Percentiles rank a stretch among this genome's conserved stretches.
Conservation (phyloP, 495 filamentous ascomycete genomes). For the Annulohypoxylon stygium region DNA sequence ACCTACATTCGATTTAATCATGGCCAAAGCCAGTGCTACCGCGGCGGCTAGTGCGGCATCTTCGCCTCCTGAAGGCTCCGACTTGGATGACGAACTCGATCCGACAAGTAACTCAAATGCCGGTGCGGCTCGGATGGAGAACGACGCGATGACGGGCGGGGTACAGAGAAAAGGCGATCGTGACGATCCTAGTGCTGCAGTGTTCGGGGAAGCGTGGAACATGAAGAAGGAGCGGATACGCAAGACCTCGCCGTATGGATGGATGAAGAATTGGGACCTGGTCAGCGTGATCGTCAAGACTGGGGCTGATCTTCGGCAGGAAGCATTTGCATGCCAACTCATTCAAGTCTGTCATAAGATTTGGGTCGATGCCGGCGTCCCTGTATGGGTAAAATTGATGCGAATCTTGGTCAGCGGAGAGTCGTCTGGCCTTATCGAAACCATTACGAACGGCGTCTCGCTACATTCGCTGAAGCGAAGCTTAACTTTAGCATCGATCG, state of each 20-base stretch:
- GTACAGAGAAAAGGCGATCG: constrained; percentile 80
- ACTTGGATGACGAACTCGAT: constrained; percentile 61
- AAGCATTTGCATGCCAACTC: constrained; percentile 83
- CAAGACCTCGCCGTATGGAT: constrained; percentile 79
- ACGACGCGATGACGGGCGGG: constrained; percentile 82
- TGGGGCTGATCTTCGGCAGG: constrained; percentile 79
- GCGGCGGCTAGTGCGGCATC: constrained; percentile 48
- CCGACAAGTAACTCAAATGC: constrained; percentile 70
- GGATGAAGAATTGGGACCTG: constrained; percentile 85
- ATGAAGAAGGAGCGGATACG: constrained; percentile 81
- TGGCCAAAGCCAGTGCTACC: constrained; percentile 64
- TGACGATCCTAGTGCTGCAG: constrained; percentile 83
- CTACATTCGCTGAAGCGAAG: constrained; percentile 81
- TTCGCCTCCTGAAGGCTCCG: constrained; percentile 48
- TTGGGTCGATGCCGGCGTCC: constrained; percentile 75
- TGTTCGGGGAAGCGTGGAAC: constrained; percentile 83
- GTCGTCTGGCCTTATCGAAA: constrained; percentile 81
- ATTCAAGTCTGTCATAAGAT: constrained; percentile 81
- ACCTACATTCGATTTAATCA: constrained; percentile 79
- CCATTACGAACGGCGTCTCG: constrained; percentile 82
- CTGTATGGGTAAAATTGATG: constrained; percentile 86
- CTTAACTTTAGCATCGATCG: constrained; percentile 75
- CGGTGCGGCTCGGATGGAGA: constrained; percentile 82
- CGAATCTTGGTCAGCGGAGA: constrained; percentile 83
- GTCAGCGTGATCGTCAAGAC: constrained; percentile 85